Conservation (phyloP, 208 protist genomes). For the Trypanosoma congolense region DNA sequence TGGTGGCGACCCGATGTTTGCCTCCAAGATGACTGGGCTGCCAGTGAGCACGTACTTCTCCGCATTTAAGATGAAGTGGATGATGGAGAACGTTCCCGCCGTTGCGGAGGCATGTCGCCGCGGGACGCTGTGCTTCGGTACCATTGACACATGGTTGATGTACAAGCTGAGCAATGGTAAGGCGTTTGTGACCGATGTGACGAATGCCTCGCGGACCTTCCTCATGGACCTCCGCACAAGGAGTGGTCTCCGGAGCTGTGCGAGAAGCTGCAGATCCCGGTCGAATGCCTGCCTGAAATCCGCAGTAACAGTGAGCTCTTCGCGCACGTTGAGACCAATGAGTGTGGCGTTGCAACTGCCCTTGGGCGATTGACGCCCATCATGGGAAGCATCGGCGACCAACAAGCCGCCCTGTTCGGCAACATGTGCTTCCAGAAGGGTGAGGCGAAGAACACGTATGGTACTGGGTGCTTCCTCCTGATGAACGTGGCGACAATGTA, state of each 20-base stretch:
- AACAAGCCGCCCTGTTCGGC: constrained; percentile 96
- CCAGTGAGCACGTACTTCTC: constrained; percentile 96
- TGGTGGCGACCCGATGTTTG: constrained; percentile 41
- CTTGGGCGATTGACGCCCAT: constrained; percentile 55
- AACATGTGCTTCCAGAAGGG: constrained; percentile 91
- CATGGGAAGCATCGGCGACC: constrained; percentile 94
- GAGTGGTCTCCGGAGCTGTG: constrained; percentile 92
- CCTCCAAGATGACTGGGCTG: constrained; percentile 78
- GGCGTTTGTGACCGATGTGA: constrained; percentile 94
- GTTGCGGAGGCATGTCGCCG: constrained; percentile 72
- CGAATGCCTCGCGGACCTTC: constrained; percentile 97
- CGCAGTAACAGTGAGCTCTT: constrained; percentile 76
- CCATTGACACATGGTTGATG: constrained; percentile 97
- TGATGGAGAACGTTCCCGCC: constrained; percentile 92
- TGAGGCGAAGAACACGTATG: constrained; percentile 97
- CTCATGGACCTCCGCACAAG: constrained; percentile 95
- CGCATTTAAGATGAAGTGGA: constrained; percentile 95
- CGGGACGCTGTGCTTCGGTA: constrained; percentile 90
- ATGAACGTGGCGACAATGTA: constrained; percentile 90
- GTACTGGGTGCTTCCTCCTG: constrained; percentile 98
- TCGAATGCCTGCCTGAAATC: constrained; percentile 88
- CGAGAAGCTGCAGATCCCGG: constrained; percentile 76
- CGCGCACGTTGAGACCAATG: constrained; percentile 32
- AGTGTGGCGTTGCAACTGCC: constrained; percentile 25
- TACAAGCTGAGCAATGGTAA: constrained; percentile 89